Percentiles rank a stretch among this genome's conserved stretches.
Evolutionary conservation across 2,329 filamentous ascomycete species (phyloP).

Genomic region (Aspergillus sp.): DNA sequence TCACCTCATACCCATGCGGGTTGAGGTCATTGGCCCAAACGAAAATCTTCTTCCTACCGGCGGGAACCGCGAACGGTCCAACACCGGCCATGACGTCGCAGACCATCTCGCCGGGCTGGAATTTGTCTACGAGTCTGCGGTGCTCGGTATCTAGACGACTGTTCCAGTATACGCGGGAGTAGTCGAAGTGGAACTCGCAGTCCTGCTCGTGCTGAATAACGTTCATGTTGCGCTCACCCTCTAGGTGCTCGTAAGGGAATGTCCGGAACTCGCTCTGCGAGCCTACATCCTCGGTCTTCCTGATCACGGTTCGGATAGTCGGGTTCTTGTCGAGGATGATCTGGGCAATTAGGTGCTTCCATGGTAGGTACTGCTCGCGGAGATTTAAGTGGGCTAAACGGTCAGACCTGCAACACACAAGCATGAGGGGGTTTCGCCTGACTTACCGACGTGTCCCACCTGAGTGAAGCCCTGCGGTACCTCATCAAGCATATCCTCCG

Average conservation of each 20-base stretch:
- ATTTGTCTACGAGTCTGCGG: conserved; percentile 71
- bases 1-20: conserved; percentile 75
- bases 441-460: conserved; percentile 78
- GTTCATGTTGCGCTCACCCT: conserved; percentile 76
- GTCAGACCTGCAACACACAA: conserved; percentile 10
- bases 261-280: conserved; percentile 83
- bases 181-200: conserved; percentile 91
- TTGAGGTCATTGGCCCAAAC: conserved; percentile 98
- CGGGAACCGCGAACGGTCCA: conserved; percentile 89
- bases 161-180: conserved; percentile 98
- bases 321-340: conserved; percentile 89
- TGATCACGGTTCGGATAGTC: conserved; percentile 82
- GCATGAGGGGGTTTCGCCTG: neutral
- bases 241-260: conserved; percentile 87
- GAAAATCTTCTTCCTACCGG: conserved; percentile 84
- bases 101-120: conserved; percentile 81
- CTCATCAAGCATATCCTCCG: conserved; percentile 75
- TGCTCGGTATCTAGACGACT: conserved; percentile 88
- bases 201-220: conserved; percentile 79
- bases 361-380: conserved; percentile 75
- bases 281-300: conserved; percentile 89
- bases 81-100: conserved; percentile 98
- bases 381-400: conserved; percentile 81
- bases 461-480: conserved; percentile 83
- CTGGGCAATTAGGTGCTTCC: conserved; percentile 81